Base-by-base conservation (phyloP, 2,329 filamentous ascomycete species). In the Fusarium xyrophilum region DNA sequence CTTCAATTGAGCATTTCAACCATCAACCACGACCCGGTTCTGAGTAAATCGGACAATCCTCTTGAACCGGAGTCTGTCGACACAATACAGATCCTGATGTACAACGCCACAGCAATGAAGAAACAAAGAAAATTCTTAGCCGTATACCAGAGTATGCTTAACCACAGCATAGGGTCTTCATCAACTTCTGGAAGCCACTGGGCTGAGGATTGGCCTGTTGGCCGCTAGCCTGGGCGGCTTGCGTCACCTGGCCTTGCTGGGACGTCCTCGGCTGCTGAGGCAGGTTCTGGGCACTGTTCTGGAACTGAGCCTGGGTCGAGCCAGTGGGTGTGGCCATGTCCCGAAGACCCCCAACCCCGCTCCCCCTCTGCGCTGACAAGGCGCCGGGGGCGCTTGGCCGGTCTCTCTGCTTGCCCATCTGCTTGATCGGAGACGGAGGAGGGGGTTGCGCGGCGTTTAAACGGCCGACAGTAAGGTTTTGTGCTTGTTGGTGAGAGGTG, bases 281-380 rank as follows among this genome's bases (percentile, higher is more conserved):
- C 70, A 97, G 86, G 79, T 97, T 96, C 79, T 93, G 92, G 76
- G 91, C 92, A 83, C 93, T 97, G 86, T 93, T 95, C 83, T 97
- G 93, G 85, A 97, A 97, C 79, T 97, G 95, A 72, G 95, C 95
- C 81, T 96, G 93, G 69, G 93, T 97, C 77, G 93, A 97, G 75
- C 91, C 93, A 77, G 94, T 91, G 73, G 93, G 92, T 70, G 94
- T 95, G 76, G 89, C 88, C 79, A 91, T 88, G 79, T 96, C 92
- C 79, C 89, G 86, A 75, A 89, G 85, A 79, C 87, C 89, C 84
- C 88, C 88, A 82, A 85, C 86, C 83, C 86, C 89, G 86, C 89
- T 93, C 81, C 87, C 88, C 83, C 93, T 89, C 85, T 94, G 92
- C 77, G 87, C 85, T 80, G 87, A 86, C 79, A 90, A 87, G 77